These are phyloP conservation scores for Alisma plantagoaquatica DNA, from an alignment of 106 monocot genomes.

Conservation along the genomic window DNA sequence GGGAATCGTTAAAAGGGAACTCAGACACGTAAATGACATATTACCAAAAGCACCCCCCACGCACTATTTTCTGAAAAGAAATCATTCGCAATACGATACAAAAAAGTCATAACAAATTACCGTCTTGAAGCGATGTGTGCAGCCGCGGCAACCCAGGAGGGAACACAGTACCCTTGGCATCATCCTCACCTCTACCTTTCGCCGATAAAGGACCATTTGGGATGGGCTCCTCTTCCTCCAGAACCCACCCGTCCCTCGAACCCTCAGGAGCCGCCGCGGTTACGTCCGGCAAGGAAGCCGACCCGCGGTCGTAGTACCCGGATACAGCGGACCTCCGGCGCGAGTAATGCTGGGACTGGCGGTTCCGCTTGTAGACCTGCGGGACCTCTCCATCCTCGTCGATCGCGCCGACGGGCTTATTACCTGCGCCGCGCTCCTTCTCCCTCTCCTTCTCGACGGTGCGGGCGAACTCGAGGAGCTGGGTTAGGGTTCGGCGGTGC, in stretches of 20 bases:
- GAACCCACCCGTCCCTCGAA: constrained; percentile 14
- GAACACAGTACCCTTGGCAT: constrained; percentile 9
- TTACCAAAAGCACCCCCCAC: neutral
- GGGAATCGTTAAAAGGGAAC: neutral
- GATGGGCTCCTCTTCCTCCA: constrained; percentile 5
- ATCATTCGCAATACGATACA: neutral
- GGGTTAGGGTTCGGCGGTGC: constrained; percentile 25
- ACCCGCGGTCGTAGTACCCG: constrained; percentile 28
- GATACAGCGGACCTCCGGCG: constrained; percentile 8
- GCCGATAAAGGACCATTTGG: no score
- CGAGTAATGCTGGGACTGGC: neutral
- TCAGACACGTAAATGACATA: neutral
- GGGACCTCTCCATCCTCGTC: neutral
- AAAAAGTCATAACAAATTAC: neutral
- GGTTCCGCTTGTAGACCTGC: neutral
- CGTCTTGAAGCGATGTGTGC: constrained; percentile 16
- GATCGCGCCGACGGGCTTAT: neutral
- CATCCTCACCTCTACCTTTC: constrained; percentile 2
- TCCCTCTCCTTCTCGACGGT: constrained; percentile 2
- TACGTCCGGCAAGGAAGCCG: constrained; percentile 43
- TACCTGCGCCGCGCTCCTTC: neutral
- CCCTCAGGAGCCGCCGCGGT: constrained; percentile 11
- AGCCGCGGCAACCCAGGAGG: constrained; percentile 49
- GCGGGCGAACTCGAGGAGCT: constrained; percentile 24
- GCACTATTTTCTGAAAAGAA: neutral